Evolutionary conservation across 1,139 yeast species (phyloP).

Genomic region (Yamadazyma conglobata): DNA sequence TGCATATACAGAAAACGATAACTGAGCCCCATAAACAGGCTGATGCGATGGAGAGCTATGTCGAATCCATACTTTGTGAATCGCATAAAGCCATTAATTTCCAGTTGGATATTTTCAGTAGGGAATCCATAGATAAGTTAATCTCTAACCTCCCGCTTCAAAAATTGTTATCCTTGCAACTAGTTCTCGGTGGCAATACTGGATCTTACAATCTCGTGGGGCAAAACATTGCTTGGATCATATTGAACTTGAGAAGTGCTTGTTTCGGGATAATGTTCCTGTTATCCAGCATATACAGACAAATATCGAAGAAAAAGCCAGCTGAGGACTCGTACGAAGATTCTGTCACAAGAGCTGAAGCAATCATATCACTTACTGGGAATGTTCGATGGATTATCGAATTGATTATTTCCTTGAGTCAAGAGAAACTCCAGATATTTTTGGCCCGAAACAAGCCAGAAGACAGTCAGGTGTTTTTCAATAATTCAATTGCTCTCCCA

Average conservation of each 20-base stretch:
- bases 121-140: slow-evolving; percentile 67
- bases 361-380: slow-evolving; percentile 62
- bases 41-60: slow-evolving; percentile 31
- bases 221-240: slow-evolving; percentile 61
- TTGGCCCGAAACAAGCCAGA: slow-evolving; percentile 20
- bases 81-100: slow-evolving; percentile 68
- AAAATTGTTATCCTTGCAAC: slow-evolving; percentile 60
- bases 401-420: slow-evolving; percentile 60
- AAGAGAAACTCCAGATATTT: slow-evolving; percentile 54
- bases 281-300: slow-evolving; percentile 57
- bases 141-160: slow-evolving; percentile 73
- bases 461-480: slow-evolving; percentile 22
- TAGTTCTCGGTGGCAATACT: slow-evolving; percentile 57
- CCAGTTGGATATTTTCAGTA: slow-evolving; percentile 57
- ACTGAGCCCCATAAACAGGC: slow-evolving; percentile 15
- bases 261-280: slow-evolving; percentile 76
- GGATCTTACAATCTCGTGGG: slow-evolving; percentile 41
- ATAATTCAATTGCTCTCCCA: slow-evolving; percentile 46
- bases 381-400: slow-evolving; percentile 79
- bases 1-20: slow-evolving; percentile 13
- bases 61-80: slow-evolving; percentile 52
- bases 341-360: slow-evolving; percentile 53
- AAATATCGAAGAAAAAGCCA: slow-evolving; percentile 49
- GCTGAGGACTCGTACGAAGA: slow-evolving; percentile 51
- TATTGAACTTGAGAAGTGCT: slow-evolving; percentile 65